These are phyloP conservation scores for Suillus clintonianus DNA, from an alignment of 768 basidiomycete genomes.

Conservation along the genomic window DNA sequence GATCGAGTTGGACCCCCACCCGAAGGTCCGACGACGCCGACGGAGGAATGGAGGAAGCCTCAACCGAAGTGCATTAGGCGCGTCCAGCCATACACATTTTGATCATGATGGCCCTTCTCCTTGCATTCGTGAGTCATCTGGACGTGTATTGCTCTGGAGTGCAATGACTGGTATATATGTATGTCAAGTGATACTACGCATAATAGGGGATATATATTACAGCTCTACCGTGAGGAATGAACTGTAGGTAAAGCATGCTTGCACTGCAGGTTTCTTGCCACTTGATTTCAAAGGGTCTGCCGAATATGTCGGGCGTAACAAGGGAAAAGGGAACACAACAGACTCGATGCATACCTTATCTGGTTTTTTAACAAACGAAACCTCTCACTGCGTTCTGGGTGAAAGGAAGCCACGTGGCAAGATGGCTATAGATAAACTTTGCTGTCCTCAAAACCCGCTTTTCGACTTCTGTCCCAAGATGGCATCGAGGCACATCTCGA, in stretches of 20 bases:
- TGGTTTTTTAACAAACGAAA: no score
- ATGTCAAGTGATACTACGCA: not conserved
- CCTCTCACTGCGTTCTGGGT: no score
- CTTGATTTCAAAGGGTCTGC: not conserved
- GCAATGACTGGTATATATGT: not conserved
- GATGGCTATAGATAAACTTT: no score
- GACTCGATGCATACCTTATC: no score
- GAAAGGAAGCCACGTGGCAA: no score
- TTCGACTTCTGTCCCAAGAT: no score
- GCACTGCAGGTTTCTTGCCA: not conserved
- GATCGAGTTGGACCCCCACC: not conserved
- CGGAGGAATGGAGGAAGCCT: not conserved
- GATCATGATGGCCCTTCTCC: no score
- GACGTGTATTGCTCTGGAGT: no score
- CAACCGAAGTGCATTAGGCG: constrained; percentile 4
- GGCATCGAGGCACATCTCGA: no score
- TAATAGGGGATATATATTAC: not conserved
- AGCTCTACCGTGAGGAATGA: not conserved
- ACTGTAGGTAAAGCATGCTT: not conserved
- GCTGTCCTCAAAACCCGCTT: no score
- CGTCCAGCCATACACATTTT: not conserved
- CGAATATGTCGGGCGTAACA: not conserved
- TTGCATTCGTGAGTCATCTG: no score
- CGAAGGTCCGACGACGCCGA: not conserved
- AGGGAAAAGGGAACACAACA: no score